Evolutionary conservation across 2,329 filamentous ascomycete species (phyloP).

Genomic region (Pyrenophora seminiperda): DNA sequence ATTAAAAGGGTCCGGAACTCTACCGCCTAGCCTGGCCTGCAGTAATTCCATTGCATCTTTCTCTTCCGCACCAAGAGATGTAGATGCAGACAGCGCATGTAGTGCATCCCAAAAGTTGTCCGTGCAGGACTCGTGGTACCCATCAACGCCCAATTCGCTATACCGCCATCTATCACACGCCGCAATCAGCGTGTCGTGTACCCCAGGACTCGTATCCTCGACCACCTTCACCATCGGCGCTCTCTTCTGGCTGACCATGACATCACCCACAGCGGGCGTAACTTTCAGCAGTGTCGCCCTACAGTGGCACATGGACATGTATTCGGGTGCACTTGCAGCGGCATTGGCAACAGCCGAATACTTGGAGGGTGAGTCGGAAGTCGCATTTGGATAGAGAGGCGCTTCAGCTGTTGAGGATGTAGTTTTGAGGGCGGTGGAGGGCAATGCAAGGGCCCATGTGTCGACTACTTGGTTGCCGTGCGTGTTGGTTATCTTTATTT

Average conservation of each 20-base stretch:
- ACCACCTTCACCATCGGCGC: slow-evolving; percentile 41
- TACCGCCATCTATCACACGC: slow-evolving; percentile 47
- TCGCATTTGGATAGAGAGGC: slow-evolving; percentile 37
- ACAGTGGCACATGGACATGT: slow-evolving; percentile 47
- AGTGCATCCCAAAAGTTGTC: slow-evolving; percentile 46
- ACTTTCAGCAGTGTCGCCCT: slow-evolving; percentile 37
- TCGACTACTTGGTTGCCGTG: slow-evolving; percentile 58
- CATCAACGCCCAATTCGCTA: slow-evolving; percentile 37
- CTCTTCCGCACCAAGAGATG: slow-evolving; percentile 14
- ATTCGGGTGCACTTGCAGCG: slow-evolving; percentile 38
- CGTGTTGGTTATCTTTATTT: slow-evolving; percentile 55
- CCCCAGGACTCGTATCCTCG: slow-evolving; percentile 42
- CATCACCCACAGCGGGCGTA: slow-evolving; percentile 36
- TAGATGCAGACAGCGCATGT: slow-evolving; percentile 20
- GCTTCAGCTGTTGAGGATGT: slow-evolving; percentile 33
- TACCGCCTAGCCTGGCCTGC: slow-evolving; percentile 29
- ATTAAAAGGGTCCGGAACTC: slow-evolving; percentile 45
- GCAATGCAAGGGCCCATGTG: slow-evolving; percentile 55
- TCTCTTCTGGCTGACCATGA: slow-evolving; percentile 42
- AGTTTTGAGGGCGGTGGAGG: slow-evolving; percentile 24
- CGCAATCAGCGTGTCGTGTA: slow-evolving; percentile 45
- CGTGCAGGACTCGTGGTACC: slow-evolving; percentile 45
- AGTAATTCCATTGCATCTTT: slow-evolving; percentile 29
- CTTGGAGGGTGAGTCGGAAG: slow-evolving; percentile 23
- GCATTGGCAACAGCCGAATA: slow-evolving; percentile 34